These are phyloP conservation scores for Hypsizygus ulmarius DNA, from an alignment of 1,284 basidiomycete genomes.

Conservation along the genomic window DNA sequence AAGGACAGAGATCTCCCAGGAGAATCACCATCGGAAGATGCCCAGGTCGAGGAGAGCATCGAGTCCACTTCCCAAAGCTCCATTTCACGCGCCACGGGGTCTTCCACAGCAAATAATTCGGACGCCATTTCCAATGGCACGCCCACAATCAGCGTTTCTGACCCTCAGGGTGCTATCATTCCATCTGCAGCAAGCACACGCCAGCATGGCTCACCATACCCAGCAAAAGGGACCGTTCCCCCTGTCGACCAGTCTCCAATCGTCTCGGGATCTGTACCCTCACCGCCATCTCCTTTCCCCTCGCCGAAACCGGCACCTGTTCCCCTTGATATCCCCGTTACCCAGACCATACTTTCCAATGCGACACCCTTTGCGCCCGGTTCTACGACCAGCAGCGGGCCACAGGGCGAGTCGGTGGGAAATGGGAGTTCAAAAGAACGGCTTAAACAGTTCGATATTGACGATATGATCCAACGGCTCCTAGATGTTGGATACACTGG, in stretches of 20 bases:
- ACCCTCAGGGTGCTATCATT: conserved; percentile 41
- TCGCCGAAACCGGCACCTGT: conserved; percentile 45
- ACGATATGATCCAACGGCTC: conserved; percentile 97
- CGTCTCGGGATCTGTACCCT: conserved; percentile 27
- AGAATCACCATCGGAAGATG: conserved; percentile 31
- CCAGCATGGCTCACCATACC: conserved; percentile 36
- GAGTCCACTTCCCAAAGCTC: conserved; percentile 36
- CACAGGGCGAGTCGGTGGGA: conserved; percentile 43
- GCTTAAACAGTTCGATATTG: conserved; percentile 81
- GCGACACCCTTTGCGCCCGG: conserved; percentile 45
- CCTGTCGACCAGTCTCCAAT: conserved; percentile 32
- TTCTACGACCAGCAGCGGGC: conserved; percentile 46
- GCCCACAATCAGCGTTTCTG: conserved; percentile 52
- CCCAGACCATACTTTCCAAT: conserved; percentile 73
- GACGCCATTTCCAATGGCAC: conserved; percentile 39
- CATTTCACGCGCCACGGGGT: conserved; percentile 43
- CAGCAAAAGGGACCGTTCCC: conserved; percentile 27
- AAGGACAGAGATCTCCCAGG: conserved; percentile 52
- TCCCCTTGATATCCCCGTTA: conserved; percentile 74
- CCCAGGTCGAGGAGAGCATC: conserved; percentile 31
- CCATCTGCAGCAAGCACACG: conserved; percentile 25
- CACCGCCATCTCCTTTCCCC: conserved; percentile 34
- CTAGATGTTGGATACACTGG: conserved; percentile 97
- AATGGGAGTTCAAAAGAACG: conserved; percentile 55
- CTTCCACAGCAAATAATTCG: conserved; percentile 24